A percentile compares a stretch with the other conserved stretches of the same genome.
Evolutionary conservation across 2,329 filamentous ascomycete species (phyloP).

Genomic region (Lasiodiplodia citricola): DNA sequence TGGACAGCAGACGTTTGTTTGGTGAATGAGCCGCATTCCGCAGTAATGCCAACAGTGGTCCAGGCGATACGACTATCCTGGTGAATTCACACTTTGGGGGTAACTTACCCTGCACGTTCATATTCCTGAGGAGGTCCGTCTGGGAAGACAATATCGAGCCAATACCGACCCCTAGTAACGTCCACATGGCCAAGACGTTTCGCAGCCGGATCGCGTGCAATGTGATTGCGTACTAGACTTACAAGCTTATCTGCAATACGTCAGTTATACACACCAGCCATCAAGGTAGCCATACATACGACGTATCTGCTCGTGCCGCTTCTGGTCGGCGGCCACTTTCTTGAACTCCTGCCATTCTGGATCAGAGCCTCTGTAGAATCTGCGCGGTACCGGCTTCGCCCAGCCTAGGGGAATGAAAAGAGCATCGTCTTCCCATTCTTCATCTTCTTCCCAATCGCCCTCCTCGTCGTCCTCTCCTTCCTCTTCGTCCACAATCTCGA

Average conservation of each 20-base stretch:
- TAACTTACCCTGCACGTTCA: slow-evolving; percentile 49
- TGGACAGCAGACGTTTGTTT: background rate
- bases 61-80: background rate
- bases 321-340: slow-evolving; percentile 50
- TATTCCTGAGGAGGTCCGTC: slow-evolving; percentile 56
- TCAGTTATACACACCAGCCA: slow-evolving; percentile 24
- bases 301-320: slow-evolving; percentile 37
- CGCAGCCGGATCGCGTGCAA: slow-evolving; percentile 10
- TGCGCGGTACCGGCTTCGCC: slow-evolving; percentile 47
- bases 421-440: slow-evolving; percentile 33
- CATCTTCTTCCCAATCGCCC: slow-evolving; percentile 38
- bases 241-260: slow-evolving; percentile 42
- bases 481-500: slow-evolving; percentile 30
- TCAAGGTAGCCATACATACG: background rate
- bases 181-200: slow-evolving; percentile 46
- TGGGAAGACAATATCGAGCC: slow-evolving; percentile 57
- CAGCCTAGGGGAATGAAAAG: slow-evolving; percentile 57
- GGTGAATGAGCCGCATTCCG: background rate
- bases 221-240: slow-evolving; percentile 37
- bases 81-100: background rate
- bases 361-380: slow-evolving; percentile 57
- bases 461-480: slow-evolving; percentile 41
- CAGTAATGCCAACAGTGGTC: background rate
- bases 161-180: slow-evolving; percentile 47
- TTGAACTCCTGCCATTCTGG: slow-evolving; percentile 60